These are phyloP conservation scores for Chaetomium fimeti DNA, from an alignment of 495 filamentous ascomycete genomes.

Conservation along the genomic window DNA sequence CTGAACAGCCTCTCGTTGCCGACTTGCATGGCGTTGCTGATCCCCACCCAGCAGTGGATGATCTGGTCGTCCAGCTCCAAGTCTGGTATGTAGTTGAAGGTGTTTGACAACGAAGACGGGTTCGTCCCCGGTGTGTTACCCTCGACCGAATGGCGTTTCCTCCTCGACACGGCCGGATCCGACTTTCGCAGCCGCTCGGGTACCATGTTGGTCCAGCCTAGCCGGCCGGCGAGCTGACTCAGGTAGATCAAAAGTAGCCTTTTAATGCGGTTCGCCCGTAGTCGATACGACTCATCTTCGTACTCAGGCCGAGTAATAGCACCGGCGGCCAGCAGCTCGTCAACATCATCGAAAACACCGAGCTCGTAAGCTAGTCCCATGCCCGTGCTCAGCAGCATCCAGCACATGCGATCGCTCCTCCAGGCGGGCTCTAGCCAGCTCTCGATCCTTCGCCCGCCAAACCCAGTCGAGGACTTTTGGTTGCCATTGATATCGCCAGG, in stretches of 20 bases:
- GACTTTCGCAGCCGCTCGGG: constrained; percentile 58
- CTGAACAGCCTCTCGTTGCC: constrained; percentile 83
- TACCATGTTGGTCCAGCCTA: constrained; percentile 93
- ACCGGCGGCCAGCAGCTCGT: constrained; percentile 54
- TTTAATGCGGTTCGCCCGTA: constrained; percentile 77
- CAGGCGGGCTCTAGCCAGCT: constrained; percentile 97
- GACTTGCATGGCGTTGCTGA: constrained; percentile 83
- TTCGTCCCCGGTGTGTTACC: constrained; percentile 56
- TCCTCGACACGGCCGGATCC: constrained; percentile 47
- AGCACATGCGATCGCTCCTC: constrained; percentile 95
- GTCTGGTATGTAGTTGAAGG: constrained; percentile 58
- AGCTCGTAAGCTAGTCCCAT: constrained; percentile 89
- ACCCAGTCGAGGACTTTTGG: constrained; percentile 46
- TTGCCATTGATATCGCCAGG: constrained; percentile 51
- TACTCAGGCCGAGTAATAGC: constrained; percentile 58
- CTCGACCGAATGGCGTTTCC: constrained; percentile 47
- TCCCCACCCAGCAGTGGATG: constrained; percentile 86
- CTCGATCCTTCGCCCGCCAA: constrained; percentile 73
- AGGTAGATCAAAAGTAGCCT: constrained; percentile 84
- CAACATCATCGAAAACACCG: constrained; percentile 87
- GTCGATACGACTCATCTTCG: constrained; percentile 69
- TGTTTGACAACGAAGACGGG: constrained; percentile 50
- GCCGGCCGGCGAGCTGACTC: constrained; percentile 84
- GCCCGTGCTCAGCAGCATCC: constrained; percentile 93
- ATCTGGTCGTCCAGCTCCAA: constrained; percentile 69